Base-by-base conservation (phyloP, 2,329 filamentous ascomycete genomes). In the Coleophoma eucalyptorum region DNA sequence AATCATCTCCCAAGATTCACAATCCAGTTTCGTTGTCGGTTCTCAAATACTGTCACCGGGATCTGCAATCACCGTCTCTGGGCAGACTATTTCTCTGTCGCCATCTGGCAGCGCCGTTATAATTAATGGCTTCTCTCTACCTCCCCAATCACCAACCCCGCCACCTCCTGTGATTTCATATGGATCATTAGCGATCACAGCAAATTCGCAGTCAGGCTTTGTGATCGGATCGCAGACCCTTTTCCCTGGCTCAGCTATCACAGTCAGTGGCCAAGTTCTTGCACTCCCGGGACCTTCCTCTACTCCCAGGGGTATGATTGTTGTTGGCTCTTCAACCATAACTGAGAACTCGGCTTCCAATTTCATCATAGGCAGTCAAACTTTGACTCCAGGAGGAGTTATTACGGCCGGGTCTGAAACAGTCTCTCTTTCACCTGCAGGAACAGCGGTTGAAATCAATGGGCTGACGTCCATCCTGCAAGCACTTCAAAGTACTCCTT, bases 11-110 rank as follows among this genome's bases (percentile, higher is more conserved):
- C 50, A 52, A 40, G 52, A 55, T 11, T 37, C 52, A 10, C 52
- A 49, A 4, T 59, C 58, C 2, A 50, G 50, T 33, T 38, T 60
- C 20, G n/a, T 61, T 1, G 43, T 62, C 38, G 61, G 60, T 5
- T 51, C 58, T 8, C 58, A 58, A 47, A 62, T 60, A 4, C 51
- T 62, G 7, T 35, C 41, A 3, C 60, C 57, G 5, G 61, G 58
- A 8, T 58, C 54, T n/a, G 54, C 51, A n/a, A 50, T 60, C 35
- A 62, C 61, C 2, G 46, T 58, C 2, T 51, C 52, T 18, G 58
- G 59, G 1, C 50, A 62, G 45, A 48, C 52, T 12, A 57, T 63
- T 19, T 60, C 59, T 18, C 10, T 61, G 2, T 53, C 53, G 1
- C 43, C 60, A 6, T 51, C 51, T 5, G 56, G 56, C 31, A 47